phyloP scores from a whole-genome alignment of 169 alveolate species.

The Eimeria acervulina region DNA sequence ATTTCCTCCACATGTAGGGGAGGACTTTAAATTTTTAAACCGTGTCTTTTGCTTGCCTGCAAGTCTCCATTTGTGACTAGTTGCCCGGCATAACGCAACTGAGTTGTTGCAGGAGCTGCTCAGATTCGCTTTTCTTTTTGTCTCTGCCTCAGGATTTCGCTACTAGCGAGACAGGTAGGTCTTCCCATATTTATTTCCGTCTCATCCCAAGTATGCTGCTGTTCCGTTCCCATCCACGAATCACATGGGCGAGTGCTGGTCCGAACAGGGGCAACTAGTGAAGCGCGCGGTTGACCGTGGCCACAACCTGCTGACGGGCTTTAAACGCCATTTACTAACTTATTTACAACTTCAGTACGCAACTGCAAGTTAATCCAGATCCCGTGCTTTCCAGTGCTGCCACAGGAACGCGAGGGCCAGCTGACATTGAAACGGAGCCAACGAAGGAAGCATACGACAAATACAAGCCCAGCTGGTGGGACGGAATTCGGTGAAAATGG shows the following conservation, averaged over 20 bases:
- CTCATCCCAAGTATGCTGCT: neutral
- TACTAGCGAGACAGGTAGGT: conserved; percentile 40
- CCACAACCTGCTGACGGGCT: neutral
- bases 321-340: neutral
- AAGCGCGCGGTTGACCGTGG: neutral
- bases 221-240: neutral
- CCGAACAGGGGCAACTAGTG: neutral
- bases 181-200: neutral
- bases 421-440: conserved; percentile 5
- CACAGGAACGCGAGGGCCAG: conserved; percentile 24
- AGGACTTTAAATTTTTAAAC: neutral
- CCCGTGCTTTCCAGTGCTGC: neutral
- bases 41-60: neutral
- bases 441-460: conserved; percentile 30
- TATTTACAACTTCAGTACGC: neutral
- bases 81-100: neutral
- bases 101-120: neutral
- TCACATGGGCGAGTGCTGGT: neutral
- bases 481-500: neutral
- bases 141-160: conserved; percentile 7
- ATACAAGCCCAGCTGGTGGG: conserved; percentile 73
- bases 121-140: neutral
- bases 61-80: neutral
- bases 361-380: neutral
- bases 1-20: neutral